Base-by-base conservation (phyloP, 169 alveolate genomes). In the Plasmodium vinckei region DNA sequence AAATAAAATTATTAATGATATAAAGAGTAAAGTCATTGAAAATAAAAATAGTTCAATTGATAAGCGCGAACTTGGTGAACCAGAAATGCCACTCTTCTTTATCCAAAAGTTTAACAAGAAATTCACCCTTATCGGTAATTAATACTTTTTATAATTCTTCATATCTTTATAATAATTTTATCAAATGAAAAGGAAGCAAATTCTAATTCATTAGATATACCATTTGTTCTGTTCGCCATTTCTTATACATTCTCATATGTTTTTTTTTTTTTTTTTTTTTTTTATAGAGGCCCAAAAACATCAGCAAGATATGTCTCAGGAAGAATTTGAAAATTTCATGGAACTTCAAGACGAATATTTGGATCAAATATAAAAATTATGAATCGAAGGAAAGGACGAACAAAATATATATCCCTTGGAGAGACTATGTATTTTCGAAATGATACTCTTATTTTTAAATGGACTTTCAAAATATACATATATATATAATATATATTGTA, bases 41-140 rank as follows among this genome's bases (percentile, higher is more conserved):
- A 70, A 33, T 15, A 51, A 21, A 6, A 70, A 51, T 7, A 27
- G 9, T 17, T 27, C 56, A 57, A 61, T 33, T 73, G 73, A 51
- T 0, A 17, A 10, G 13, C 19, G 19, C 9, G 59, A 73, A 53
- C 6, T 5, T 9, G 53, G 72, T 57, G 79, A 87, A 21, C 89
- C 95, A 12, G 94, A 93, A 61, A 89, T 88, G 19, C 92, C 88
- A 15, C 71, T 93, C 27, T 93, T 87, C 47, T 91, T 84, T 65
- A 92, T 91, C 27, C 92, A 91, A 84, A 93, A 82, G 19, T 82
- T 64, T 27, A 71, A 68, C 23, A 71, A 69, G 64, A 42, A 46
- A 49, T 82, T 68, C 44, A 15, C 86, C 0, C 86, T 69, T 19
- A 64, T 68, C 27, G 72, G 90, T 82, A 68, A 53, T n/a, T 61